A percentile compares a stretch with the other conserved stretches of the same genome.
Conservation (phyloP, 805 yeast species). For the Blastobotrys mokoenaii region DNA sequence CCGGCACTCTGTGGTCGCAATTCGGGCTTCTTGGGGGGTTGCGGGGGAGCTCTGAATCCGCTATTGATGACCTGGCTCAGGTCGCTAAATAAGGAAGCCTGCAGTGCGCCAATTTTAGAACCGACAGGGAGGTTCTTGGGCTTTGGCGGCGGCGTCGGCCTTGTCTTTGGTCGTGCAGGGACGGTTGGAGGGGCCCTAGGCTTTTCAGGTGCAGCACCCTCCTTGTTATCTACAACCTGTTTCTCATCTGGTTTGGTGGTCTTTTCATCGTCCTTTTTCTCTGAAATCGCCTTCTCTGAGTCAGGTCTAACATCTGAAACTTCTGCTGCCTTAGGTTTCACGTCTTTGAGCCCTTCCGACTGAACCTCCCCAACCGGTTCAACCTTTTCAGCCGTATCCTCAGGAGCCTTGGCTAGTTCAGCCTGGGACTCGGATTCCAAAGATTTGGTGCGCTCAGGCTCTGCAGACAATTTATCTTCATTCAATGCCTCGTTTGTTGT, state of each 20-base stretch:
- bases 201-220: not conserved
- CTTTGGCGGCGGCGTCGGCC: slow-evolving; percentile 13
- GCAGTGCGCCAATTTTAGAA: slow-evolving; percentile 18
- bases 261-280: not conserved
- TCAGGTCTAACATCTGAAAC: no score
- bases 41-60: slow-evolving; percentile 15
- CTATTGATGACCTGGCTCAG: slow-evolving; percentile 14
- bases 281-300: not conserved
- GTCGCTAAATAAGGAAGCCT: slow-evolving; percentile 20
- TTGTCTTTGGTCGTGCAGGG: slow-evolving; percentile 3
- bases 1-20: not conserved
- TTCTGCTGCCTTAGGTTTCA: no score
- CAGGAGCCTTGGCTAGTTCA: no score
- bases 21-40: slow-evolving; percentile 7
- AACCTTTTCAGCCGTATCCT: no score
- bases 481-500: no score
- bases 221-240: not conserved
- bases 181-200: slow-evolving; percentile 1
- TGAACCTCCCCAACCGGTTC: no score
- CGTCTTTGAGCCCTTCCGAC: no score
- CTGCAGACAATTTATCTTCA: no score
- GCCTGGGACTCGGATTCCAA: no score
- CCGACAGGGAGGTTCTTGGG: slow-evolving; percentile 16
- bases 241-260: not conserved
- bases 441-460: not conserved